Conservation (phyloP, 2,329 filamentous ascomycete genomes). For the Ascochyta pisi region DNA sequence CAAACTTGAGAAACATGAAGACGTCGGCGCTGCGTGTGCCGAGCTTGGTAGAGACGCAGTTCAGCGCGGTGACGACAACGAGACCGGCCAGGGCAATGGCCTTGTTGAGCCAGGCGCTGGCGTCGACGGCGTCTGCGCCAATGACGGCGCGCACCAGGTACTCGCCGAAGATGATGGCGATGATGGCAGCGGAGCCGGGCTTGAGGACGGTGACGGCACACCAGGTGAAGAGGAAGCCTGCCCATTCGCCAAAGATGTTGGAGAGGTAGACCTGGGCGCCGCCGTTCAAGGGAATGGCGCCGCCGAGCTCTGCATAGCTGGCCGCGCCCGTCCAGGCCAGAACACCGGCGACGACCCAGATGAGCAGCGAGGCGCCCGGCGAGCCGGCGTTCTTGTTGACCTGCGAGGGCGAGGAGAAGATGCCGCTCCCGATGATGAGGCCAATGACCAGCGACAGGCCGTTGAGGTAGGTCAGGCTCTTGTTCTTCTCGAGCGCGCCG, state of each 20-base stretch:
- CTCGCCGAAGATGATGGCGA: constrained; percentile 97
- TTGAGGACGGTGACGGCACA: constrained; percentile 93
- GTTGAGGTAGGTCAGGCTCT: constrained; percentile 93
- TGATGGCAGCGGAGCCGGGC: constrained; percentile 90
- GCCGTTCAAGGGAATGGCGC: constrained; percentile 93
- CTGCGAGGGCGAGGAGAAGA: constrained; percentile 93
- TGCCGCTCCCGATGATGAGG: constrained; percentile 93
- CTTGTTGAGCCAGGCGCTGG: constrained; percentile 91
- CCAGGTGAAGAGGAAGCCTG: constrained; percentile 96
- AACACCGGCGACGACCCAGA: constrained; percentile 90
- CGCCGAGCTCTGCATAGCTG: constrained; percentile 93
- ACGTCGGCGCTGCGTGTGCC: constrained; percentile 87
- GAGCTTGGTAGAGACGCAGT: constrained; percentile 88
- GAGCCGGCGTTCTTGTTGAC: constrained; percentile 92
- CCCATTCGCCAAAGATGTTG: constrained; percentile 94
- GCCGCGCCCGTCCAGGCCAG: constrained; percentile 95
- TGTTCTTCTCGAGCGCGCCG: constrained; percentile 90
- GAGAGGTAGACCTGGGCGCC: constrained; percentile 92
- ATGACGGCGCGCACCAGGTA: constrained; percentile 90
- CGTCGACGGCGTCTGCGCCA: constrained; percentile 81
- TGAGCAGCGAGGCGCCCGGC: constrained; percentile 85
- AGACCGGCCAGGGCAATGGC: constrained; percentile 80
- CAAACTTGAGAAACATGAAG: constrained; percentile 97
- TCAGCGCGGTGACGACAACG: constrained; percentile 78
- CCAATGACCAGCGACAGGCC: constrained; percentile 90